phyloP scores from a whole-genome alignment of 2,329 filamentous ascomycete genomes.

The Ophiosphaerella korrae region DNA sequence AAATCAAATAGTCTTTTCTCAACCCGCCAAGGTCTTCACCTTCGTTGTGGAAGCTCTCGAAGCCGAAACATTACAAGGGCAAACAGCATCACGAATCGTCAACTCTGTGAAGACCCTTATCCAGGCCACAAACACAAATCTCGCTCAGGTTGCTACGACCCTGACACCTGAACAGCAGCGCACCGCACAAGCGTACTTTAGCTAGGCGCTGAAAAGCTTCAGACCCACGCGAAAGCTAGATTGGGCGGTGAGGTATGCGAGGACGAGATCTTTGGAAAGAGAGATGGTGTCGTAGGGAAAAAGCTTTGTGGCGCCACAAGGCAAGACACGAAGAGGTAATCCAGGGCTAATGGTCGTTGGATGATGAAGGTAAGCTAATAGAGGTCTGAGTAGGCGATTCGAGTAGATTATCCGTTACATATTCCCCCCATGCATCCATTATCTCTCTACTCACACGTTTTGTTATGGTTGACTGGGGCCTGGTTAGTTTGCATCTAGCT shows the following conservation, averaged over 20 bases:
- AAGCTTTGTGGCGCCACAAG: no score
- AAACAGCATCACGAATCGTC: constrained; percentile 78
- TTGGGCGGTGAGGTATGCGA: neutral
- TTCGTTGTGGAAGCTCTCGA: constrained; percentile 88
- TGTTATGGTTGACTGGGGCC: no score
- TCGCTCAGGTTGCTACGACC: constrained; percentile 73
- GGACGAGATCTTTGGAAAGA: no score
- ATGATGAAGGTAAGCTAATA: no score
- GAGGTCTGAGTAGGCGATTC: no score
- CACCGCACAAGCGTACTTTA: constrained; percentile 77
- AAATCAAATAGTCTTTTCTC: constrained; percentile 78
- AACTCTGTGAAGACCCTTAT: constrained; percentile 79
- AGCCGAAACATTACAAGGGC: constrained; percentile 84
- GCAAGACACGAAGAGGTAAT: no score
- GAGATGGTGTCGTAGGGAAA: no score
- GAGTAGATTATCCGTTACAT: no score
- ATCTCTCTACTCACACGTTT: no score
- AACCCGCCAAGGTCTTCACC: constrained; percentile 81
- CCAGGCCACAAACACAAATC: constrained; percentile 73
- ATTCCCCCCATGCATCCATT: no score
- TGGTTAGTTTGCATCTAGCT: no score
- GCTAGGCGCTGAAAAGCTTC: constrained; percentile 50
- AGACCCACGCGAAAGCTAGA: neutral
- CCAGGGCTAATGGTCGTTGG: no score
- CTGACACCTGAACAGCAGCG: constrained; percentile 82